Percentiles rank a stretch among this genome's conserved stretches.
phyloP scores from a whole-genome alignment of 78 protist species.

The Diacronema lutheri region DNA sequence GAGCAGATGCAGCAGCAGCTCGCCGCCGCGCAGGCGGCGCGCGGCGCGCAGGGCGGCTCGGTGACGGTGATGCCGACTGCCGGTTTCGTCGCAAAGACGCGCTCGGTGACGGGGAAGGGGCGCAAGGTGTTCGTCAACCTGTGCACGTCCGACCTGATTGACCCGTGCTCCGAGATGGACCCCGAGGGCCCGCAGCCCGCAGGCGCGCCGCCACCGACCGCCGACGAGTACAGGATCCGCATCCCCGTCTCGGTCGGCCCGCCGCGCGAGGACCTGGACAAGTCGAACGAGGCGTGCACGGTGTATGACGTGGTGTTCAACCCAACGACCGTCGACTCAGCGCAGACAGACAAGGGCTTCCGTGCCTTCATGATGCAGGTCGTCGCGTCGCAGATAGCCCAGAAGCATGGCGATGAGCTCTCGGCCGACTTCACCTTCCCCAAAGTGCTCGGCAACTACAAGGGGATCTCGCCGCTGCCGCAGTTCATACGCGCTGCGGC shows the following conservation, averaged over 20 bases:
- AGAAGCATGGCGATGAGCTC: background rate
- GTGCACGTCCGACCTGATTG: background rate
- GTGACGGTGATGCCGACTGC: background rate
- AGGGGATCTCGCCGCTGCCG: conserved; percentile 12
- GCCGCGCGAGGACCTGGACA: conserved; percentile 15
- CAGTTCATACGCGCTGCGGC: background rate
- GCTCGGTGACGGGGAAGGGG: background rate
- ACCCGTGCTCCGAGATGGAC: background rate
- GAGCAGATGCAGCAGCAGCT: background rate
- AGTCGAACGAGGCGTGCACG: background rate
- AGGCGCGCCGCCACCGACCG: background rate
- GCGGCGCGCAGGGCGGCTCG: background rate
- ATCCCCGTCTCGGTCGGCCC: conserved; percentile 22
- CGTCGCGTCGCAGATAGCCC: background rate
- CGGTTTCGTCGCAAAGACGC: conserved; percentile 21
- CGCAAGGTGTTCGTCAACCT: conserved; percentile 9
- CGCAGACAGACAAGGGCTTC: background rate
- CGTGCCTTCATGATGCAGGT: background rate
- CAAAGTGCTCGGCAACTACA: background rate
- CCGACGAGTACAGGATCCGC: background rate
- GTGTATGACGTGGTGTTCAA: conserved; percentile 7
- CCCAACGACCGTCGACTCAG: background rate
- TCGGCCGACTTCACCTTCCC: background rate
- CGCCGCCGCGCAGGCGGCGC: background rate
- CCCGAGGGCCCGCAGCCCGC: background rate